These are phyloP conservation scores for Scleroderma bovista DNA, from an alignment of 768 basidiomycete genomes.

Conservation along the genomic window DNA sequence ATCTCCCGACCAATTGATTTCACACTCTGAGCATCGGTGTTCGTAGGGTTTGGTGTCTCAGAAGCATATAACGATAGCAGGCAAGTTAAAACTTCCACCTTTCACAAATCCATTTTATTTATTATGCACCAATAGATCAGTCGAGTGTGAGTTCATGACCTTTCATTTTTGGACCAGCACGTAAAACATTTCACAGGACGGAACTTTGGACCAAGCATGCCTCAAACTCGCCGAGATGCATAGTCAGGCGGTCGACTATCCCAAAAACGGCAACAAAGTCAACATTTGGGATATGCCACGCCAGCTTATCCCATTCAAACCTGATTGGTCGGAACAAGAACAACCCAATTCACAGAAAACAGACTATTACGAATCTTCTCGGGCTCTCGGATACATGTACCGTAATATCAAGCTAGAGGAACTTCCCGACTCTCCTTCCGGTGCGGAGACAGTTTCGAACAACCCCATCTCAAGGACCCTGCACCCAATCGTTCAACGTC, in stretches of 20 bases:
- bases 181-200: conserved; percentile 37
- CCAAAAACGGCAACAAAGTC: conserved; percentile 69
- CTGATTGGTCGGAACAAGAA: conserved; percentile 73
- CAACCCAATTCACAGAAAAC: conserved; percentile 45
- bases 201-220: conserved; percentile 56
- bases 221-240: conserved; percentile 51
- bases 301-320: conserved; percentile 59
- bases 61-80: conserved; percentile 65
- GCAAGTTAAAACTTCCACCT: conserved; percentile 29
- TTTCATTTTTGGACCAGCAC: neutral
- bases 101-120: conserved; percentile 1
- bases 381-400: conserved; percentile 68
- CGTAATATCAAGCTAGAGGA: conserved; percentile 51
- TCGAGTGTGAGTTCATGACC: conserved; percentile 44
- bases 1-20: neutral
- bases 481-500: conserved; percentile 14
- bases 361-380: conserved; percentile 67
- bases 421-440: conserved; percentile 13
- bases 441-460: conserved; percentile 11
- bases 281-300: conserved; percentile 48
- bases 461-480: conserved; percentile 30
- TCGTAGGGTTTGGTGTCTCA: conserved; percentile 63
- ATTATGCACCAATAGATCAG: conserved; percentile 46
- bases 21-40: conserved; percentile 1
- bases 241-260: conserved; percentile 70